Percentiles rank a stretch among this genome's conserved stretches.
Conservation (phyloP, 2,329 filamentous ascomycete species). For the Dactylellina sp. region DNA sequence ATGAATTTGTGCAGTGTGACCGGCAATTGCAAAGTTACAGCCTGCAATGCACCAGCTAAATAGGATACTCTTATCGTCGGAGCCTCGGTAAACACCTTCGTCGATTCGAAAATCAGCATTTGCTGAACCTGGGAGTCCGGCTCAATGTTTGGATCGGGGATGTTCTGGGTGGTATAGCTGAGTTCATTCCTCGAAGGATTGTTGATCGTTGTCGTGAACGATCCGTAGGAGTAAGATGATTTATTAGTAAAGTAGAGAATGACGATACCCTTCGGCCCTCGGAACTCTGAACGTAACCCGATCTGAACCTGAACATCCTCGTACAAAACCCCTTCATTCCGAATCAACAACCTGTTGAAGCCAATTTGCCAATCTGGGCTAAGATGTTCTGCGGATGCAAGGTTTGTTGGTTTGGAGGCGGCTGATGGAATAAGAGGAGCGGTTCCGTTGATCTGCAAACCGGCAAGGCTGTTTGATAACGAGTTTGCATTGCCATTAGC, state of each 20-base stretch:
- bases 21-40: slow-evolving; percentile 88
- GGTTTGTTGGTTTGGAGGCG: slow-evolving; percentile 77
- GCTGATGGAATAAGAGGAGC: slow-evolving; percentile 66
- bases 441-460: slow-evolving; percentile 79
- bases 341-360: slow-evolving; percentile 83
- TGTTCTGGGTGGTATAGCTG: slow-evolving; percentile 85
- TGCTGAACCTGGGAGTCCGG: slow-evolving; percentile 86
- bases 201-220: slow-evolving; percentile 93
- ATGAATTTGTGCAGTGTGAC: slow-evolving; percentile 95
- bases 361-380: slow-evolving; percentile 95
- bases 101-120: slow-evolving; percentile 92
- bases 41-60: slow-evolving; percentile 90
- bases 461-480: slow-evolving; percentile 76
- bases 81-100: slow-evolving; percentile 80
- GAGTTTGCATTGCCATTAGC: slow-evolving; percentile 64
- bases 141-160: slow-evolving; percentile 83
- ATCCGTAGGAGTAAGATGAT: slow-evolving; percentile 82
- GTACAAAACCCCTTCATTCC: slow-evolving; percentile 87
- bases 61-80: slow-evolving; percentile 96
- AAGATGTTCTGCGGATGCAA: slow-evolving; percentile 90
- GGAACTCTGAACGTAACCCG: slow-evolving; percentile 91
- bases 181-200: slow-evolving; percentile 75
- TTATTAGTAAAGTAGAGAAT: slow-evolving; percentile 98
- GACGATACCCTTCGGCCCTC: slow-evolving; percentile 92
- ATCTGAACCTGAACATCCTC: slow-evolving; percentile 95